phyloP scores from a whole-genome alignment of 192 early-diverging fungal species.

The Spizellomyces punctatus region DNA sequence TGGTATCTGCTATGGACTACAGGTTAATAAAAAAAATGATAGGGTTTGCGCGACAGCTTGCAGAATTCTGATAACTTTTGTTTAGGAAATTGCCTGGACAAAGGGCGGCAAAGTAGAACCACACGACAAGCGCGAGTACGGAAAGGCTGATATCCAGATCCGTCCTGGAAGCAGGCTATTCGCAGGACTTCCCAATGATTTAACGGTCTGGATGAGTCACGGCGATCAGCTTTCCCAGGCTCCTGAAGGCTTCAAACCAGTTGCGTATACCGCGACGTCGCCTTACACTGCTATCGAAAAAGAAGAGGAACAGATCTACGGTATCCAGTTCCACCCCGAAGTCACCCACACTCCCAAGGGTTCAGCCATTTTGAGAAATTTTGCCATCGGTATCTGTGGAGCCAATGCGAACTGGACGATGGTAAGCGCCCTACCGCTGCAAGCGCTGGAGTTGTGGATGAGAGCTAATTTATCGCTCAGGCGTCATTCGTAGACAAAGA shows the following conservation, averaged over 20 bases:
- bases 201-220: conserved; percentile 96
- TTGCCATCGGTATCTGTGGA: conserved; percentile 88
- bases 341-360: conserved; percentile 96
- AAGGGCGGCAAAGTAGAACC: conserved; percentile 86
- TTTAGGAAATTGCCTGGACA: conserved; percentile 81
- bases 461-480: conserved; percentile 9
- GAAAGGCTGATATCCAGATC: conserved; percentile 80
- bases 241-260: conserved; percentile 80
- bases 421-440: conserved; percentile 44
- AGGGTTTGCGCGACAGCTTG: not conserved
- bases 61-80: not conserved
- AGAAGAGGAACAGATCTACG: conserved; percentile 79
- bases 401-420: conserved; percentile 91
- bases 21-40: conserved; percentile 53
- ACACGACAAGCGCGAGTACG: conserved; percentile 94
- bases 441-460: not conserved
- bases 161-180: conserved; percentile 70
- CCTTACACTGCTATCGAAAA: conserved; percentile 90
- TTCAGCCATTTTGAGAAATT: conserved; percentile 83
- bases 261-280: conserved; percentile 85
- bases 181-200: conserved; percentile 63
- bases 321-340: conserved; percentile 99
- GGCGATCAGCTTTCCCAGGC: conserved; percentile 89
- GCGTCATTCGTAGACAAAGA: conserved; percentile 95
- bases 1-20: conserved; percentile 99